Base-by-base conservation (phyloP, 352 stramenopile genomes). In the Phytophthora aleatoria region DNA sequence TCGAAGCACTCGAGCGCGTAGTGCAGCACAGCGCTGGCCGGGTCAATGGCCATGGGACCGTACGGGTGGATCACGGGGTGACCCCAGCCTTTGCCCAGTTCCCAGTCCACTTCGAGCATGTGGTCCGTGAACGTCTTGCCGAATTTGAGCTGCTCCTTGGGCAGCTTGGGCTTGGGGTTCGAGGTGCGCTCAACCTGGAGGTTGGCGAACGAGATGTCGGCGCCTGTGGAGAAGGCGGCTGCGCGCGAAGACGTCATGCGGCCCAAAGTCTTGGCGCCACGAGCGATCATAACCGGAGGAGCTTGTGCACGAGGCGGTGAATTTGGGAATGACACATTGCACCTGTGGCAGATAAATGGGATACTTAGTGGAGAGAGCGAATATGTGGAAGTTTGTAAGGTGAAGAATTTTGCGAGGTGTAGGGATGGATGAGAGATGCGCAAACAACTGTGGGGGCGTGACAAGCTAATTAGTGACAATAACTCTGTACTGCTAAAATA, bases 1-100 rank as follows among this genome's bases (percentile, higher is more conserved):
- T 98, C 94, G 69, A 98, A 98, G 67, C 94, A 98, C 85, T 95
- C 74, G 26, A 98, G 78, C 7, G 90, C 96, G 67, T 99, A 99
- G 82, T 99, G 96, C 50, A 99, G 81, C 15, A 90, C 86, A 30
- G 87, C 83, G 50, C 91, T 89, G 15, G 96, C 97, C 33, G 97
- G 96, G 76, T 95, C 92, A 59, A 99, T 85, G 3, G 64, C 59
- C n/a, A 99, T 79, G 62, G 96, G 77, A 15, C 91, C 83, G 67
- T 98, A 98, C 41, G 94, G 94, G 27, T 80, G 83, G 65, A 99
- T 99, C 35, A 87, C 68, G 9, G 96, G 95, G 45, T 76, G 77
- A 47, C 78, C 63, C 97, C 97, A 99, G 30, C 83, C 81, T 27
- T 83, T 66, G 57, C 80, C 83, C 62, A 85, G 65, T 47, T 90